Evolutionary conservation across 1,284 basidiomycete species (phyloP), one percentile per base, ranked within the genome.

Genomic region (Pascua sp.): DNA sequence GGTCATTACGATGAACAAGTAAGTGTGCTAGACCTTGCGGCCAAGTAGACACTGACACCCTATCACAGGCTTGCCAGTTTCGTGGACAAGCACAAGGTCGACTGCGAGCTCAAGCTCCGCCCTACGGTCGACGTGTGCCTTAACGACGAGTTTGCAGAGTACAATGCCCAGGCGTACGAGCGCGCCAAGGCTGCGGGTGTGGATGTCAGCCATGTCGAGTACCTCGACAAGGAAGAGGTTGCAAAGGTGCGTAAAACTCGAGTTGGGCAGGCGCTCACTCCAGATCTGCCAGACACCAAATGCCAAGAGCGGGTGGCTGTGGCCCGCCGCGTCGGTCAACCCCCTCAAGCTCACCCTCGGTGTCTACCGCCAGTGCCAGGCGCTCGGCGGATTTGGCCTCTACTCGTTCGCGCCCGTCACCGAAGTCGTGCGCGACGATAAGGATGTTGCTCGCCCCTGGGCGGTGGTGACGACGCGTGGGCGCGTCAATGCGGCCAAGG

Each of bases 251-350:
- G 60, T 56, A 11, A 15, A 5, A 18, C 16, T n/a, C 46, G 15
- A n/a, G 15, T 17, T 32, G 24, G 24, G 24, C 24, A 32, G 36
- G 12, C 17, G 37, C 41, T 45, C 18, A 36, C 2, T 12, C 8
- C 53, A 65, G 63, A 7, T 59, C 1, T 66, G 64, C 12, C 38
- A 53, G 10, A 17, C 66, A 11, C 63, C 60, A 38, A 61, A 59
- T 4, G 67, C 67, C 9, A 51, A 55, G 47, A 55, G 56, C 8
- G 62, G 63, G 8, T 68, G 51, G 48, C 56, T 63, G 17, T 72
- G 71, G 69, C 53, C 55, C 37, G 72, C 71, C 5, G 67, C 69
- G 37, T 69, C 68, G 13, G 47, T 73, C 38, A 68, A 73, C 54
- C 72, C 72, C 9, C 67, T 67, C 32, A 67, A 72, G 49, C 65